A percentile compares a stretch with the other conserved stretches of the same genome.
Conservation (phyloP, 2,329 filamentous ascomycete genomes). For the Fusarium oligoseptatum region DNA sequence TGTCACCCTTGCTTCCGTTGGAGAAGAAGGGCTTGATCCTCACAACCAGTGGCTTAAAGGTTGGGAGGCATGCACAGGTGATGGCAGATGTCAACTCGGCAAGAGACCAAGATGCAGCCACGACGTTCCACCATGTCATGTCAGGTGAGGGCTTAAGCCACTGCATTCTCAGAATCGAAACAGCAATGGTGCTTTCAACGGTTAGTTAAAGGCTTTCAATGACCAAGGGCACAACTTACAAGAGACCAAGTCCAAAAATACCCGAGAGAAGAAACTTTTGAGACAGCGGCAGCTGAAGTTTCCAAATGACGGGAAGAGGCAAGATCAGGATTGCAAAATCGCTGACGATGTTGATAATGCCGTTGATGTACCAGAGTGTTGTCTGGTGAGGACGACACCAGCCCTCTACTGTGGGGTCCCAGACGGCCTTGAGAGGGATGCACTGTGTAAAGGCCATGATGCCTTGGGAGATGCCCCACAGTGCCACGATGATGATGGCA, state of each 20-base stretch:
- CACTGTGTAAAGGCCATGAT: conserved; percentile 23
- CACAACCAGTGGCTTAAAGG: conserved; percentile 19
- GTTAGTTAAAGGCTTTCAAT: accelerated
- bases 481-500: background rate
- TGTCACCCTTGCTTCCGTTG: background rate
- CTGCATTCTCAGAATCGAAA: conserved; percentile 27
- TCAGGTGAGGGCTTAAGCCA: conserved; percentile 7
- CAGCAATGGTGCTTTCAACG: conserved; percentile 1
- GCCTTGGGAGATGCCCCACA: conserved; percentile 17
- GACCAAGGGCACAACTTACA: conserved; percentile 12
- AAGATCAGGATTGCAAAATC: conserved; percentile 31
- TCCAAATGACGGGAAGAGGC: conserved; percentile 30
- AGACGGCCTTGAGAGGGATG: conserved; percentile 14
- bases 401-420: conserved; percentile 12
- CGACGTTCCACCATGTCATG: conserved; percentile 28
- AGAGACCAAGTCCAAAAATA: conserved; percentile 25
- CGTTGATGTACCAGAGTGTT: conserved; percentile 4
- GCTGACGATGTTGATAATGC: conserved; percentile 25
- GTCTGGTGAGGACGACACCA: conserved; percentile 2
- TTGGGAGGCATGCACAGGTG: conserved; percentile 34
- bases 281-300: conserved; percentile 10
- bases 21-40: background rate
- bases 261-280: conserved; percentile 28
- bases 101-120: conserved; percentile 24
- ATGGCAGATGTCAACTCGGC: conserved; percentile 32